phyloP scores from a whole-genome alignment of 352 stramenopile genomes.

The Phytophthora fragariae region DNA sequence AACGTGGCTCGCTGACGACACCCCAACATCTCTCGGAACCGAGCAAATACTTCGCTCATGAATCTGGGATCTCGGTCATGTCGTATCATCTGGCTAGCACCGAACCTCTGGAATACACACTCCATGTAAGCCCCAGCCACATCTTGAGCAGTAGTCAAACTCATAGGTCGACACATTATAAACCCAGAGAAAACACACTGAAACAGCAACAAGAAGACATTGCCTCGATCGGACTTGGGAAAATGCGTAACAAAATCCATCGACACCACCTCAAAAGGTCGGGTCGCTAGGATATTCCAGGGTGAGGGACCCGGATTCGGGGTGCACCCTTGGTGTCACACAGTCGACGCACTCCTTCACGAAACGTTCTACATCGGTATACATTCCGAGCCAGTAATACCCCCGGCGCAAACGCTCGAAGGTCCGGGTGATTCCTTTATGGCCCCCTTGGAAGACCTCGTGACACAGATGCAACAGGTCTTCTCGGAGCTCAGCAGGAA shows the following conservation, averaged over 20 bases:
- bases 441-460: background rate
- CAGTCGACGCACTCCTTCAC: background rate
- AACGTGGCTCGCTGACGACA: slow-evolving; percentile 13
- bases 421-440: background rate
- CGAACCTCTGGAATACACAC: too few relatives aligned
- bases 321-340: slow-evolving; percentile 3
- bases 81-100: too few relatives aligned
- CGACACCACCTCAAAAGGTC: slow-evolving; percentile 18
- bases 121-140: too few relatives aligned
- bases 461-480: background rate
- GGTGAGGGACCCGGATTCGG: slow-evolving; percentile 6
- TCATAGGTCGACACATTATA: too few relatives aligned
- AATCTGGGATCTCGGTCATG: too few relatives aligned
- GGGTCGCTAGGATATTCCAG: slow-evolving; percentile 5
- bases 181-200: too few relatives aligned
- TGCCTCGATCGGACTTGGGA: background rate
- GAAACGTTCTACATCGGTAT: background rate
- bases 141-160: too few relatives aligned
- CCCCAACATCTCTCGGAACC: too few relatives aligned
- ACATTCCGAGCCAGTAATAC: background rate
- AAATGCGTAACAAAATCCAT: slow-evolving; percentile 28
- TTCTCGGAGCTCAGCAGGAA: background rate
- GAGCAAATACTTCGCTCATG: too few relatives aligned
- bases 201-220: background rate
- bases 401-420: background rate